These are phyloP conservation scores for Malassezia furfur DNA, from an alignment of 1,284 basidiomycete species.

Conservation along the genomic window DNA sequence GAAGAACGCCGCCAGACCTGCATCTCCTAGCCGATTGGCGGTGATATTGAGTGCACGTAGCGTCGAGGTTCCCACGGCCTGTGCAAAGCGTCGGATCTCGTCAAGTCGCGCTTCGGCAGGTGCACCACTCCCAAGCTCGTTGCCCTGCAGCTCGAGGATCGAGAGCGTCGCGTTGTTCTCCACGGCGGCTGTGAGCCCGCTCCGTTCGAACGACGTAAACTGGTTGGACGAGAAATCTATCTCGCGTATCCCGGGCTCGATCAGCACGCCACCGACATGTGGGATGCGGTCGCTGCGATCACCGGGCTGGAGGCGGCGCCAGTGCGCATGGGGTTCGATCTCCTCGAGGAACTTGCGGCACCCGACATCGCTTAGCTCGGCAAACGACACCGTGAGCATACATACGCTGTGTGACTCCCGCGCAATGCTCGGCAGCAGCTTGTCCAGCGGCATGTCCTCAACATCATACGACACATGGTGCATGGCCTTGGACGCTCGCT, in stretches of 20 bases:
- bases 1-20: slow-evolving; percentile 8
- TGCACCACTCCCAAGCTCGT: neutral
- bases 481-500: neutral
- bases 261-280: neutral
- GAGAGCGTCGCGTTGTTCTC: neutral
- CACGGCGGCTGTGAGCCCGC: slow-evolving; percentile 2
- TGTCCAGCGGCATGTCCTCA: neutral
- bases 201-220: slow-evolving; percentile 6
- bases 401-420: neutral
- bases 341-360: slow-evolving; percentile 2
- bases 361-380: slow-evolving; percentile 4
- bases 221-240: slow-evolving; percentile 16
- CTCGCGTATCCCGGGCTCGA: neutral
- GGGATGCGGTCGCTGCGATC: neutral
- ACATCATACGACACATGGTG: slow-evolving; percentile 9
- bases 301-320: neutral
- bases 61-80: slow-evolving; percentile 1
- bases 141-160: slow-evolving; percentile 15
- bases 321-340: neutral
- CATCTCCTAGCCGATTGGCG: slow-evolving; percentile 9
- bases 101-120: neutral
- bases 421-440: neutral
- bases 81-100: slow-evolving; percentile 5
- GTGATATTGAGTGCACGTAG: slow-evolving; percentile 14
- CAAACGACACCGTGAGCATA: neutral